Base-by-base conservation (phyloP, 2,329 filamentous ascomycete species). In the Alternaria longipes region DNA sequence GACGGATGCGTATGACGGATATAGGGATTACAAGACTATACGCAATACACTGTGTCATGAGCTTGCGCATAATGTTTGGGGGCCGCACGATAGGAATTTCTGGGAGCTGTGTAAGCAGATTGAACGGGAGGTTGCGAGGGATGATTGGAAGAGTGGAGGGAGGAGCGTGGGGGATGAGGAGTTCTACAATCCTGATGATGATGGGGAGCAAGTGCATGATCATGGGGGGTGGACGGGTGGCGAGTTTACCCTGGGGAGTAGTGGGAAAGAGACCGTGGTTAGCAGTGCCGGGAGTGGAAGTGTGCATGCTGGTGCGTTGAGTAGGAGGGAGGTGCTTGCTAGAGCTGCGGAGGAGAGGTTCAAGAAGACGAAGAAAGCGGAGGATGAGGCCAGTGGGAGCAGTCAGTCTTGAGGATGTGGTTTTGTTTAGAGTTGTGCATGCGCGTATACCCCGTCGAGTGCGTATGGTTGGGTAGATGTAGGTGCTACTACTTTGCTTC, bases 1-100 rank as follows among this genome's bases (percentile, higher is more conserved):
- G n/a, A 98, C 95, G 1, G 95, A 99, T 80, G 92, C 91, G 3
- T 93, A 95, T 76, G 93, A 97, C 77, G 95, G 95, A 1, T 98
- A 97, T 74, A 84, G 95, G 38, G 93, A 97, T 76, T 99, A 98
- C 81, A 90, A 90, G 70, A 94, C 91, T 0, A 96, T 99, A 50
- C 87, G 95, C 53, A 92, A 91, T 69, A 98, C 95, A 46, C 83
- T 99, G 12, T 98, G 94, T 75, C 95, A 99, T 81, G 95, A 99
- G 82, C 84, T 99, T 18, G 90, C 94, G 67, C 95, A 99, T 79
- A 97, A 97, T 71, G 92, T 97, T 9, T 90, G 91, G 80, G 85
- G 91, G 0, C 88, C 91, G 0, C 95, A 99, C 78, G 93, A 98
- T 78, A 84, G 88, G 18, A 82, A 91, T 47, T 99, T 99, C 74